Conservation (phyloP, 805 yeast genomes). For the Candida boidinii region DNA sequence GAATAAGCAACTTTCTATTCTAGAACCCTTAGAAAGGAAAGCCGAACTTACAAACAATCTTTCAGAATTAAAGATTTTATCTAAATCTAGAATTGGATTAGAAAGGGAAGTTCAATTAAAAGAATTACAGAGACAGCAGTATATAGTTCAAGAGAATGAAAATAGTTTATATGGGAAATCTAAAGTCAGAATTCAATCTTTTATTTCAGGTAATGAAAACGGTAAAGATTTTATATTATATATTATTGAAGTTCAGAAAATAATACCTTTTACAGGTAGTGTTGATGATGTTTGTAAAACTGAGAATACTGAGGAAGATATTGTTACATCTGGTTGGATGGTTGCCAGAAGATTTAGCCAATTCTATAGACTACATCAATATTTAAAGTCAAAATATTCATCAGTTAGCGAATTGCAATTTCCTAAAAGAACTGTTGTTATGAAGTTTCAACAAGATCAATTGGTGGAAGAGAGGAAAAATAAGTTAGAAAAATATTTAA, state of each 20-base stretch:
- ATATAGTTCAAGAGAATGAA: conserved; percentile 73
- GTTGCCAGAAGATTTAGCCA: conserved; percentile 87
- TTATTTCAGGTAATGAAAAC: conserved; percentile 45
- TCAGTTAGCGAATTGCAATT: conserved; percentile 39
- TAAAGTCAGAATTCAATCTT: conserved; percentile 41
- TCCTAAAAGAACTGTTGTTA: conserved; percentile 58
- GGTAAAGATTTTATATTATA: conserved; percentile 61
- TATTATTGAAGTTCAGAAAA: conserved; percentile 65
- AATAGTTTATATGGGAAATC: conserved; percentile 68
- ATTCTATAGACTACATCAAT: conserved; percentile 62
- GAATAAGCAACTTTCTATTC: conserved; percentile 51
- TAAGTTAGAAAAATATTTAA: conserved; percentile 56
- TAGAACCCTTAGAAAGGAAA: conserved; percentile 62
- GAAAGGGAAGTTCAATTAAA: conserved; percentile 66
- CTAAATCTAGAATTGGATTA: conserved; percentile 58
- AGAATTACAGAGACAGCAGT: conserved; percentile 72
- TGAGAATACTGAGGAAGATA: too few species aligned
- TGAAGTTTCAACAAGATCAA: conserved; percentile 60
- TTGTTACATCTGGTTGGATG: conserved; percentile 70
- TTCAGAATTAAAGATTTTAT: conserved; percentile 58
- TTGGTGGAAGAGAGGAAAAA: conserved; percentile 56
- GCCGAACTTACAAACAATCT: conserved; percentile 80
- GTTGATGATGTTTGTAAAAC: too few species aligned
- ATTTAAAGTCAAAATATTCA: conserved; percentile 45
- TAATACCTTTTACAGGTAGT: conserved; percentile 15